Base-by-base conservation (phyloP, 768 basidiomycete genomes). In the Lactarius quietus region DNA sequence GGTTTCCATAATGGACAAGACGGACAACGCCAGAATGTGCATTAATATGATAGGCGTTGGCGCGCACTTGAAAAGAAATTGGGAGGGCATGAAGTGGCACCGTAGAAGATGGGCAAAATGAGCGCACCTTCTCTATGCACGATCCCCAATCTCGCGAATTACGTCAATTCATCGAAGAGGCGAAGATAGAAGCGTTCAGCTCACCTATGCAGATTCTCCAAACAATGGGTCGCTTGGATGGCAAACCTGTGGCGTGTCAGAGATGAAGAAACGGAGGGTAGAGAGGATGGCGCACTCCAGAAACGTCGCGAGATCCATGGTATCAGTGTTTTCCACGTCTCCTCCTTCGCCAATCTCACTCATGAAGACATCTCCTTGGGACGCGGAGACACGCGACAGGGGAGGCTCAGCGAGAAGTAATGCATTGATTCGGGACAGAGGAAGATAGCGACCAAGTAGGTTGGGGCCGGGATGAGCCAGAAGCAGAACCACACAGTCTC, bases 241-340 rank as follows among this genome's bases (percentile, higher is more conserved):
- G 88, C 85, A 71, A 91, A 91, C 72, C 88, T 89, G 66, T 20
- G 59, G 53, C 29, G 59, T 59, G 31, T 51, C 45, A 23, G 35
- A 20, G 26, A 70, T 64, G 43, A 62, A 57, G 45, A n/a, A 53
- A 41, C n/a, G n/a, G n/a, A 36, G 28, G 17, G 43, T 51, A 72
- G 15, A 23, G 31, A 62, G 9, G 48, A 38, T n/a, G n/a, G 39
- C 84, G 63, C 69, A 88, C 87, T 91, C 88, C 2, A 91, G 78
- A 74, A 90, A 91, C 0, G 87, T 84, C 17, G 88, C 88, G 20
- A 91, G 76, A 73, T 91, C 89, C 86, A 91, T 89, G 58, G 88
- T 83, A 71, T 88, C 87, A 57, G 84, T 84, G 9, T 78, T 80
- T 68, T 84, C 86, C 74, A 83, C 78, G 61, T 83, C 84, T 61